Base-by-base conservation (phyloP, 805 yeast genomes). In the Phaffomyces opuntiae region DNA sequence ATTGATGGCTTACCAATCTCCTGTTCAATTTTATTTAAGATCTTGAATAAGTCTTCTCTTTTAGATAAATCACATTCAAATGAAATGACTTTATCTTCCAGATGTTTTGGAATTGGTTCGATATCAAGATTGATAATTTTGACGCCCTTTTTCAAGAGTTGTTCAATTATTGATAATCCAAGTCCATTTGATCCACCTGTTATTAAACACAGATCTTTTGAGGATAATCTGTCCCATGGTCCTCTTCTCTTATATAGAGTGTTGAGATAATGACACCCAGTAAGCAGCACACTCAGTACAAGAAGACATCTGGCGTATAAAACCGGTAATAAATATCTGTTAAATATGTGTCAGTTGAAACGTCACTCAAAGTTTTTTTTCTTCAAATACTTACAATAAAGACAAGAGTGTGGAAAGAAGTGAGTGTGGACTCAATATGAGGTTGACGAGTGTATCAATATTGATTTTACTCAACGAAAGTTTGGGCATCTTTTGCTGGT, bases 61-160 rank as follows among this genome's bases (percentile, higher is more conserved):
- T 75, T 60, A 35, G 82, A 65, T n/a, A 90, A 80, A 62, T 90
- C 95, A 61, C 96, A 87, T 34, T 64, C 47, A 45, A 70, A 72
- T 55, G 75, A 83, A 8, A 59, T 51, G 7, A 78, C 80, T 4
- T 46, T 43, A 14, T 47, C 44, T 4, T 32, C 16, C 0, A 50
- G 16, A 2, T 49, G 44, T 8, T 46, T 44, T 4, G 41, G 26
- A 12, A 55, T 43, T 27, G 56, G 60, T 12, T 63, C 54, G 36
- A 54, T 42, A 43, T 60, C 67, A 3, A 68, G 38, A 11, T 64
- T 57, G 3, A 52, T 53, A 25, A 62, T 52, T 25, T 51, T 44
- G 0, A 56, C 56, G 8, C 52, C 52, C 27, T 50, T 49, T 9
- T 9, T 11, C 4, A 42, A 4, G 7, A 68, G 36, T 9, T 57